These are phyloP conservation scores for Candolleomyces efflorescens DNA, from an alignment of 768 basidiomycete species.

Conservation along the genomic window DNA sequence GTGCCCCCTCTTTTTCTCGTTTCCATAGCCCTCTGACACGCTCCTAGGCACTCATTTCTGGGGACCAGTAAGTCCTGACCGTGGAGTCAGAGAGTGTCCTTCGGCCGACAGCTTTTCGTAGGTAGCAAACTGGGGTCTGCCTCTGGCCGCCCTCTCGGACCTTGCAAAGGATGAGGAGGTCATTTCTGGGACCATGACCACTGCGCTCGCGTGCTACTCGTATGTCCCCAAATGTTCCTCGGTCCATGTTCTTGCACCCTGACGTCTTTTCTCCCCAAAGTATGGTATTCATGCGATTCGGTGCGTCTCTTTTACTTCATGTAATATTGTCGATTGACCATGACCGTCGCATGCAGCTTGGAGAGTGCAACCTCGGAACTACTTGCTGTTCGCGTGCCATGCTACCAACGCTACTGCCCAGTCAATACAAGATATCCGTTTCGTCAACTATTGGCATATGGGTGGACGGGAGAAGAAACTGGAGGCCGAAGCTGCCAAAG, in stretches of 20 bases:
- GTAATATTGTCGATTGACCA: slow-evolving; percentile 1
- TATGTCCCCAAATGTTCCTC: slow-evolving; percentile 42
- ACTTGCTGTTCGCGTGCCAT: slow-evolving; percentile 93
- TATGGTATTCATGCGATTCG: slow-evolving; percentile 93
- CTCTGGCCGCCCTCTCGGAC: slow-evolving; percentile 89
- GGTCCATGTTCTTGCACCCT: slow-evolving; percentile 5
- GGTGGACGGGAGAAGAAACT: slow-evolving; percentile 81
- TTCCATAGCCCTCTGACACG: slow-evolving; percentile 2
- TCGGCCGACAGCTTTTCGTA: slow-evolving; percentile 28
- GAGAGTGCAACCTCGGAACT: slow-evolving; percentile 94
- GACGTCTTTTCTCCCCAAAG: slow-evolving; percentile 23
- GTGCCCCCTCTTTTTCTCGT: slow-evolving; percentile 24
- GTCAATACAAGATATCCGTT: slow-evolving; percentile 76
- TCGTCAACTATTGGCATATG: slow-evolving; percentile 85
- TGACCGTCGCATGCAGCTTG: slow-evolving; percentile 54
- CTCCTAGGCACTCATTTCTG: slow-evolving; percentile 92
- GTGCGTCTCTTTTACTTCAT: slow-evolving; percentile 35
- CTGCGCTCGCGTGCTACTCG: slow-evolving; percentile 89
- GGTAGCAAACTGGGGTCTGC: slow-evolving; percentile 99
- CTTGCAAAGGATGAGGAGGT: slow-evolving; percentile 91
- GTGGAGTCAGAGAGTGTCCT: slow-evolving; percentile 3
- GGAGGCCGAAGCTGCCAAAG: slow-evolving; percentile 26
- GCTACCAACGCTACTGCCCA: slow-evolving; percentile 89
- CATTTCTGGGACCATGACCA: slow-evolving; percentile 97
- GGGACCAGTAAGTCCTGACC: slow-evolving; percentile 74